Evolutionary conservation across 2,329 filamentous ascomycete species (phyloP), one percentile per base, ranked within the genome.

Genomic region (Colletotrichum theobromicola): DNA sequence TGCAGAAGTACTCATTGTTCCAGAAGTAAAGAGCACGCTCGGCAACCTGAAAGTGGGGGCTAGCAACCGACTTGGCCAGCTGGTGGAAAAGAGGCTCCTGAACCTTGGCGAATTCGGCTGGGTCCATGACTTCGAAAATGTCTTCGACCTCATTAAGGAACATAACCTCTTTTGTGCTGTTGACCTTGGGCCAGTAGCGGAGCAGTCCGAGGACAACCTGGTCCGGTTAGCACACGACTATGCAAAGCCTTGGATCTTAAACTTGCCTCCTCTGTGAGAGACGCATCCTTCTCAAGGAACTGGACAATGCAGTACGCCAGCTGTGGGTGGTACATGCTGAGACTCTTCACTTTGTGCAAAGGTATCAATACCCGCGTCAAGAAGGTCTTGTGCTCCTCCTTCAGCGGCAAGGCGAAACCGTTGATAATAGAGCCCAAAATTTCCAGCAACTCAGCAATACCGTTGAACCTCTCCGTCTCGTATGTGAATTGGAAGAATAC

Each of bases 1-100:
- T 99, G 89, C 97, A 99, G 87, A 99, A 99, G 84, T 99, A 99
- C 84, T 99, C 97, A 82, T 99, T 99, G 89, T 99, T 99, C 97
- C 97, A 99, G 88, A 99, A 99, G 87, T 99, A 99, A 32, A 99
- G 90, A 7, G 97, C 97, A 78, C 97, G 93, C 86, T 99, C 97
- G 21, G 97, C 97, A 73, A 99, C 97, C 88, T 99, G 97, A 87
- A 99, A 99, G 85, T 99, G 97, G 63, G 97, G 97, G 82, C 97
- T 99, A 64, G 97, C 96, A 55, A 99, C 97, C 4, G 97, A 98
- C 85, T 98, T 99, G 77, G 97, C 96, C 77, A 99, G 89, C 83
- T 99, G 97, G 80, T 98, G 95, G 89, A 99, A 99, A 50, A 99
- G 87, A 63, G 97, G 96, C 81, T 98, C 97, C 84, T 99, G 97